Evolutionary conservation across 1,284 basidiomycete species (phyloP).

Genomic region (Meripilus lineatus): DNA sequence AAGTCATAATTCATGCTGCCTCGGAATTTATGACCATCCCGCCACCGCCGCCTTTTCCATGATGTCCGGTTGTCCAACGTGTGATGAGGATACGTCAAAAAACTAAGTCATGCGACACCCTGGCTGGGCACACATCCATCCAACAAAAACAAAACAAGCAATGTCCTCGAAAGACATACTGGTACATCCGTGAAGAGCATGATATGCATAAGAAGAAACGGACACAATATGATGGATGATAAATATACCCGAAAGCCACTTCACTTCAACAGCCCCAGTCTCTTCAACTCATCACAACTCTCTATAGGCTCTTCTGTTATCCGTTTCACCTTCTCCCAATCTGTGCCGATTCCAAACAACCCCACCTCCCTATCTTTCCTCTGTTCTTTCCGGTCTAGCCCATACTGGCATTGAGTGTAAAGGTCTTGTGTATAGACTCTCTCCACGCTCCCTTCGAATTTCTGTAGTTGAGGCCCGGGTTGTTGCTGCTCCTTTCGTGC

Average conservation of each 20-base stretch:
- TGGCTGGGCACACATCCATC: too few relatives aligned
- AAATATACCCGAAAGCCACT: slow-evolving; percentile 1
- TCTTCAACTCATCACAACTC: slow-evolving; percentile 72
- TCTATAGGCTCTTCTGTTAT: slow-evolving; percentile 63
- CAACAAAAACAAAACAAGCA: too few relatives aligned
- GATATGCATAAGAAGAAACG: too few relatives aligned
- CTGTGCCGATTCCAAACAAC: slow-evolving; percentile 83
- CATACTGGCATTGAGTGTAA: slow-evolving; percentile 65
- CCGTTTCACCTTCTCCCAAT: slow-evolving; percentile 77
- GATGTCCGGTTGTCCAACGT: too few relatives aligned
- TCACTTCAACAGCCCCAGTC: slow-evolving; percentile 45
- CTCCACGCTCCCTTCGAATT: slow-evolving; percentile 72
- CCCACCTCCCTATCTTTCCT: slow-evolving; percentile 75
- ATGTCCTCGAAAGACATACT: too few relatives aligned
- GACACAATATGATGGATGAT: neutral
- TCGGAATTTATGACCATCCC: too few relatives aligned
- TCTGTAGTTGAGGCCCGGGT: slow-evolving; percentile 34
- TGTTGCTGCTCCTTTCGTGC: slow-evolving; percentile 31
- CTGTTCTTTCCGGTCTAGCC: slow-evolving; percentile 57
- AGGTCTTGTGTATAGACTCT: slow-evolving; percentile 65
- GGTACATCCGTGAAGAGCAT: too few relatives aligned
- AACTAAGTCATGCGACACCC: too few relatives aligned
- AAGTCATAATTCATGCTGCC: too few relatives aligned
- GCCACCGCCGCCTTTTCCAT: too few relatives aligned
- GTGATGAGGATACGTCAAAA: too few relatives aligned